Evolutionary conservation across 495 filamentous ascomycete species (phyloP), one percentile per base, ranked within the genome.

Genomic region (Glonium stellatum): DNA sequence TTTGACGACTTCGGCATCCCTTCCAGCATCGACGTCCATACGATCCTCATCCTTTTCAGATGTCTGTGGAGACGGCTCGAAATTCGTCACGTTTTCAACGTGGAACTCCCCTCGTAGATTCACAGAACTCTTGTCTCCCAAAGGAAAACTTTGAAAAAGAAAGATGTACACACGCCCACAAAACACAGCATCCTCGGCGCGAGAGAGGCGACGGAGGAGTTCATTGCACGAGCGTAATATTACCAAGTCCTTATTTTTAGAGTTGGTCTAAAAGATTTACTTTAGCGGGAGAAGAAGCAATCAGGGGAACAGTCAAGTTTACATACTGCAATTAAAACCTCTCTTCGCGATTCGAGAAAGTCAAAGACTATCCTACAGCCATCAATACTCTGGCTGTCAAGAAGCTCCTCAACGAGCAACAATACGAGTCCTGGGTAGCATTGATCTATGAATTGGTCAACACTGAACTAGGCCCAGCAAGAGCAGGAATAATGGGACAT

Each of bases 101-200:
- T 99, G 95, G 63, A 92, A 99, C 72, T 97, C 93, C 64, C 93
- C 93, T 27, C 95, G 84, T 50, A 97, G 80, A 65, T 99, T 99
- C 51, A 99, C 92, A 1, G 92, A 96, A 70, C 93, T 97, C 67
- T 88, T 92, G 74, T 99, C 93, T 25, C 92, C 91, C 0, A 97
- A 78, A 11, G 93, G 90, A 67, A 97, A 97, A 70, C 89, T 95
- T 71, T 97, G 93, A 72, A 96, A 97, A 58, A 97, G 82, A 69
- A 96, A 99, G 63, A 99, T 95, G 69, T 96, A 96, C 21, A 99
- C 92, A 47, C 92, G 81, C 37, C 93, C 93, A 70, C 92, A 97
- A 72, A 98, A 99, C 2, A 95, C 92, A 0, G 95, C 90, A 73
- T 99, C 95, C 67, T 97, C 90, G 4, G 93, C 90, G 49, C 95